Evolutionary conservation across 495 filamentous ascomycete genomes (phyloP).

Genomic region (Penicillium nucicola): DNA sequence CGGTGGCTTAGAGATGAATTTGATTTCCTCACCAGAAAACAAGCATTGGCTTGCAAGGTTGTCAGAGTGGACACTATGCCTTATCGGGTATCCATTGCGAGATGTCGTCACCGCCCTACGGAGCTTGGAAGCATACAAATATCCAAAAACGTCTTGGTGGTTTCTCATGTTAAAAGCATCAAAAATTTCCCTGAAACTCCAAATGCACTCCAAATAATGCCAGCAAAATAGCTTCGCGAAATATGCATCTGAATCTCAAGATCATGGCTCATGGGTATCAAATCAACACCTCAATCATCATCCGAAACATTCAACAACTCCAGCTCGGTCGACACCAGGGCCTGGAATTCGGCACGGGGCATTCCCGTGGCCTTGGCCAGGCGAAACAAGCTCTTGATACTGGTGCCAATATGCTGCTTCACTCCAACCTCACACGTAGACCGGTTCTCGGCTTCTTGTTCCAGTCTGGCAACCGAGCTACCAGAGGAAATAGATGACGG

Average conservation of each 20-base stretch:
- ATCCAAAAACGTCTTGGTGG: no score
- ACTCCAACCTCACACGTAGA: conserved; percentile 74
- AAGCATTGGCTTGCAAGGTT: background rate
- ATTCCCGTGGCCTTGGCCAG: conserved; percentile 79
- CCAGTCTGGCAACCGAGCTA: conserved; percentile 63
- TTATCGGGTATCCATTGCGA: conserved; percentile 5
- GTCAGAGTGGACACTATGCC: background rate
- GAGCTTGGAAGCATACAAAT: no score
- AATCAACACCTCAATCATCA: conserved; percentile 46
- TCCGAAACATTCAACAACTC: conserved; percentile 75
- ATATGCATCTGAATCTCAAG: conserved; percentile 9
- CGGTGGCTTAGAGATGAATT: background rate
- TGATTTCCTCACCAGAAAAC: background rate
- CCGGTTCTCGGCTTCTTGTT: conserved; percentile 59
- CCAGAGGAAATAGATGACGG: conserved; percentile 51
- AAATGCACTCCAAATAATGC: conserved; percentile 1
- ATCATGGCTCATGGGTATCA: conserved; percentile 23
- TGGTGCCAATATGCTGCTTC: conserved; percentile 84
- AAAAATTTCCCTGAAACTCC: background rate
- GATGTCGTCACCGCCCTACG: background rate
- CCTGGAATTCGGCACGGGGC: conserved; percentile 78
- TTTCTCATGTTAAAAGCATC: no score
- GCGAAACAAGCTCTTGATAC: conserved; percentile 83
- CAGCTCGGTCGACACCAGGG: conserved; percentile 74
- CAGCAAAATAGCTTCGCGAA: conserved; percentile 5